Base-by-base conservation (phyloP, 2,329 filamentous ascomycete genomes). In the Pyrenophora graminea region DNA sequence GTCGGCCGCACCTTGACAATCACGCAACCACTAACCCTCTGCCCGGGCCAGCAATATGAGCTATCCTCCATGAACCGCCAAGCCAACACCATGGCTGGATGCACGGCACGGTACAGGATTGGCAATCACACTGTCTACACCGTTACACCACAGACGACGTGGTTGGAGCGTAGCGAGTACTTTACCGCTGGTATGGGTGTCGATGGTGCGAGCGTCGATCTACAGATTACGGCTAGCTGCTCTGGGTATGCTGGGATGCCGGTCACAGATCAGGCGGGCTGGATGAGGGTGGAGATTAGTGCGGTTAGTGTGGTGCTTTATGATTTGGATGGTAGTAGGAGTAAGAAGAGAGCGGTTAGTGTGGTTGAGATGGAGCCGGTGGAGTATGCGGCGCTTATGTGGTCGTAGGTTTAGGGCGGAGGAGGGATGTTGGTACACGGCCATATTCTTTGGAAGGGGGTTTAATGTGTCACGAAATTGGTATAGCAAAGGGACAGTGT, bases 21-120 rank as follows among this genome's bases (percentile, higher is more conserved):
- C 27, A 59, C 47, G 1, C 65, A 71, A 41, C 58, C 65, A 8
- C 8, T 72, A 8, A 66, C 63, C 0, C 59, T 71, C 2, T 67
- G 63, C 45, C 67, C 68, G 2, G 62, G 62, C 13, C 54, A 48
- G 27, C 45, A 58, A 32, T 69, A 71, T 55, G 15, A 31, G 6
- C 42, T 69, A 19, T 39, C 23, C 56, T 9, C 44, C 9, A 30
- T 30, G 9, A 30, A 30, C 27, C 9, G 54, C 2, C 64, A 69
- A 39, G 48, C 21, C 0, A 59, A 62, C 21, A 27, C 45, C 6
- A 47, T 61, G 5, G 60, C 60, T 7, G 48, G 53, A 15, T 71
- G 68, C 42, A 46, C 48, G 6, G 50, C 60, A 1, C 49, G 52
- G n/a, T 62, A 61, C 42, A 41, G 21, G 7, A 32, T 68, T 15